These are phyloP conservation scores for Salvia sclarea DNA, from an alignment of 305 asterid species.

Conservation along the genomic window DNA sequence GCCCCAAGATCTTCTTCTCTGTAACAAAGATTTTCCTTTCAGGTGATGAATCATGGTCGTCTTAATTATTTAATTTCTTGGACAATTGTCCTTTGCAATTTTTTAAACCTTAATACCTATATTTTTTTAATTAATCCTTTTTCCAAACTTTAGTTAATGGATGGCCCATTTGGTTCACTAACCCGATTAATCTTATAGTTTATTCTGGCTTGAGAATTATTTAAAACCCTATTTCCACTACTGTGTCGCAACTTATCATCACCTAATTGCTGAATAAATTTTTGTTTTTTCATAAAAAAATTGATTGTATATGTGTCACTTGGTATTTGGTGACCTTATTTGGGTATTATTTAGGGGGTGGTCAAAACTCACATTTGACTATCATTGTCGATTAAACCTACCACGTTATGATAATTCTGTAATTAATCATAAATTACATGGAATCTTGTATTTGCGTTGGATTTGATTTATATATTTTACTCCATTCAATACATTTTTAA, in stretches of 20 bases:
- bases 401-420: constrained; percentile 34
- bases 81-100: constrained; percentile 25
- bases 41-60: constrained; percentile 60
- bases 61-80: constrained; percentile 43
- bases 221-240: constrained; percentile 32
- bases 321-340: constrained; percentile 43
- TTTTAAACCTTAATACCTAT: background rate
- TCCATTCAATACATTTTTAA: background rate
- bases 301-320: constrained; percentile 35
- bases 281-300: background rate
- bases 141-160: constrained; percentile 48
- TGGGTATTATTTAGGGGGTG: constrained; percentile 35
- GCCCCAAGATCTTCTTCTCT: constrained; percentile 56
- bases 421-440: background rate
- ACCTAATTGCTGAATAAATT: constrained; percentile 37
- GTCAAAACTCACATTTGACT: constrained; percentile 65
- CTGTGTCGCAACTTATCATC: constrained; percentile 29
- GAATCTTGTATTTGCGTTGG: constrained; percentile 4
- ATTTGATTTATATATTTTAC: background rate
- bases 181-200: constrained; percentile 30
- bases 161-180: constrained; percentile 55
- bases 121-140: background rate
- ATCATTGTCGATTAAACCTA: constrained; percentile 60
- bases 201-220: constrained; percentile 14
- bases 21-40: constrained; percentile 56